Evolutionary conservation across 2,329 filamentous ascomycete species (phyloP).

Genomic region (Aspergillus neotritici): DNA sequence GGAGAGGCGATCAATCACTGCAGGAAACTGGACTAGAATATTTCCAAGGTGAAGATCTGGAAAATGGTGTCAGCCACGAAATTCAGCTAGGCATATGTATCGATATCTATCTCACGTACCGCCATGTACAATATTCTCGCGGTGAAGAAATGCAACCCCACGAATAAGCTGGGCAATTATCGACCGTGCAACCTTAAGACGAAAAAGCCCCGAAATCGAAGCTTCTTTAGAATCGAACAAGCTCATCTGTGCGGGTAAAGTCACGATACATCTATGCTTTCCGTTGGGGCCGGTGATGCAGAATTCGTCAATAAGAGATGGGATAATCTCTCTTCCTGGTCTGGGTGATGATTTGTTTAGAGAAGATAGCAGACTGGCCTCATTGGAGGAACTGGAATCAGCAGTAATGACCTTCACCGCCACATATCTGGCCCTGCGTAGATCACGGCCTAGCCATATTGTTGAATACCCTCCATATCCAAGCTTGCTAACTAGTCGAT

Average conservation of each 20-base stretch:
- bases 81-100: constrained; percentile 1
- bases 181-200: constrained; percentile 15
- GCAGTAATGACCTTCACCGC: constrained; percentile 32
- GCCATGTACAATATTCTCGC: constrained; percentile 19
- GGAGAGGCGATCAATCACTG: constrained; percentile 16
- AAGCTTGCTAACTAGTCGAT: constrained; percentile 14
- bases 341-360: constrained; percentile 3
- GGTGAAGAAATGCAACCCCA: constrained; percentile 20
- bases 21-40: constrained; percentile 19
- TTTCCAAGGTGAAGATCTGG: constrained; percentile 24
- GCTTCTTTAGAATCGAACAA: constrained; percentile 19
- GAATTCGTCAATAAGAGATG: constrained; percentile 23
- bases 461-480: constrained; percentile 24
- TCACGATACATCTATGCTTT: constrained; percentile 18
- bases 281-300: constrained; percentile 18
- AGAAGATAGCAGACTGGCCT: constrained; percentile 9
- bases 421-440: constrained; percentile 21
- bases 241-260: constrained; percentile 15
- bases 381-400: constrained; percentile 11
- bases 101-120: constrained; percentile 18
- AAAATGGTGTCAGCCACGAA: constrained; percentile 1
- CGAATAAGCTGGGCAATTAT: constrained; percentile 20
- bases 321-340: constrained; percentile 12
- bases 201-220: constrained; percentile 15
- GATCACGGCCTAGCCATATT: constrained; percentile 31